Conservation (phyloP, 192 early-diverging fungal genomes). For the Coemansia sp. region DNA sequence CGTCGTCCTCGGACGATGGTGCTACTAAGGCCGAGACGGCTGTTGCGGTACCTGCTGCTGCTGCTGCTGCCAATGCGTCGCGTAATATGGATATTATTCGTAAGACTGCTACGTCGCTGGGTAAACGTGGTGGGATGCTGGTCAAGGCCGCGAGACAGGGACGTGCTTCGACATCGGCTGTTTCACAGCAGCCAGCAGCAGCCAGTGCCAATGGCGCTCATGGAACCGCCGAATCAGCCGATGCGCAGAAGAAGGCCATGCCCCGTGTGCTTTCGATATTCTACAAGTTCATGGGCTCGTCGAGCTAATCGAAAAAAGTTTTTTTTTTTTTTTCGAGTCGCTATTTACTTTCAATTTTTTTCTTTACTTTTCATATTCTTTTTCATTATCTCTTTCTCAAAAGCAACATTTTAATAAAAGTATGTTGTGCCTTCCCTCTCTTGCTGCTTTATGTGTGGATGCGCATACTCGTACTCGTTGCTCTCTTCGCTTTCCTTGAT, state of each 20-base stretch:
- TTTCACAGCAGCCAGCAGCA: background rate
- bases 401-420: no score
- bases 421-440: background rate
- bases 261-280: conserved; percentile 49
- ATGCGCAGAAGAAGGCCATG: conserved; percentile 17
- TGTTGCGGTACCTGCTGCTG: background rate
- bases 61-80: background rate
- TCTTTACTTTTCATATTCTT: background rate
- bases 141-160: conserved; percentile 11
- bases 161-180: conserved; percentile 6
- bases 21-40: conserved; percentile 32
- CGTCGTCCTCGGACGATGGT: conserved; percentile 20
- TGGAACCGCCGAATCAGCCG: background rate
- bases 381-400: no score
- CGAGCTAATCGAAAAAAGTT: background rate
- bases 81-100: conserved; percentile 47
- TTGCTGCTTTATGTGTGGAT: conserved; percentile 3
- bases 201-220: background rate
- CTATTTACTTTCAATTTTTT: no score
- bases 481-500: background rate
- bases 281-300: conserved; percentile 44
- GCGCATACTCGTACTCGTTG: background rate
- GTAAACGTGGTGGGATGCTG: conserved; percentile 41
- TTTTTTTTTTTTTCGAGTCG: background rate
- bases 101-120: conserved; percentile 40